Conservation (phyloP, 345 rosid genomes). For the Rhodamnia argentea region DNA sequence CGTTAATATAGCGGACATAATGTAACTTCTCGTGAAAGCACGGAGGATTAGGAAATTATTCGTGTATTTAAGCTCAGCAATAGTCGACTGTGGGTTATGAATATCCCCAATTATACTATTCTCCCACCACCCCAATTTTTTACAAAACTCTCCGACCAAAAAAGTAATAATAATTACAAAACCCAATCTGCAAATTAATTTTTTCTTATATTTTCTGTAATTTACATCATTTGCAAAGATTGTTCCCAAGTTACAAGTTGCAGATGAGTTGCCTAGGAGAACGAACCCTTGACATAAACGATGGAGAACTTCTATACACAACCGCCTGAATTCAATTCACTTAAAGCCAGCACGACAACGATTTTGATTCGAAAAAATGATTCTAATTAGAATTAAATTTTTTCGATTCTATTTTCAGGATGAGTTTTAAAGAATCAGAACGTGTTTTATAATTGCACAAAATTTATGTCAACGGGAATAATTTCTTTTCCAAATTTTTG, state of each 20-base stretch:
- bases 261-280: neutral
- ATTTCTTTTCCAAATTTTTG: too few species aligned
- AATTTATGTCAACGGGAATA: too few species aligned
- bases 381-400: too few species aligned
- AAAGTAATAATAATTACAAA: neutral
- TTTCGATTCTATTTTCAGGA: too few species aligned
- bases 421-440: too few species aligned
- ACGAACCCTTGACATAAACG: neutral
- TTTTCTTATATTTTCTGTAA: neutral
- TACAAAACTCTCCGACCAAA: too few species aligned
- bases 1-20: neutral
- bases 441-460: too few species aligned
- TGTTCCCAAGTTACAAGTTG: neutral
- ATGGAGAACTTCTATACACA: neutral
- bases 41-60: neutral
- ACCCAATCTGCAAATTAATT: neutral
- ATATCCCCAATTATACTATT: neutral
- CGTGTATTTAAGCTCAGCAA: neutral
- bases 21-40: neutral
- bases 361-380: too few species aligned
- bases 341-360: too few species aligned
- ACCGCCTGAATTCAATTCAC: neutral
- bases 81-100: neutral
- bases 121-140: neutral
- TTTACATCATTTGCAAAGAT: rapidly evolving